Percentiles rank a stretch among this genome's conserved stretches.
phyloP scores from a whole-genome alignment of 148 eudicot genomes.

The Fagopyrum tataricum region DNA sequence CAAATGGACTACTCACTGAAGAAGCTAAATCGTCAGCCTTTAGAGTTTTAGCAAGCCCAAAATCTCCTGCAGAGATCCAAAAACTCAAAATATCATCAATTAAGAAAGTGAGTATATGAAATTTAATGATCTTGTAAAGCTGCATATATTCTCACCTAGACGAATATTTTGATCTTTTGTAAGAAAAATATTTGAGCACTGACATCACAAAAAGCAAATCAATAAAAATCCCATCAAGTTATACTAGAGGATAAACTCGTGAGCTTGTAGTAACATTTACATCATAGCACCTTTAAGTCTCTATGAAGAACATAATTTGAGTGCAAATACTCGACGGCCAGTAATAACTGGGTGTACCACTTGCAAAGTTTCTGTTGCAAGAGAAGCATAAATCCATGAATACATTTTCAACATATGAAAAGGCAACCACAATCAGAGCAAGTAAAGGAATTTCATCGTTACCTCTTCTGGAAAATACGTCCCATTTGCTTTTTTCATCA shows the following conservation, averaged over 20 bases:
- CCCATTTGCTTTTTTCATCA: slow-evolving; percentile 83
- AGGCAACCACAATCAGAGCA: not conserved
- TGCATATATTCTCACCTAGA: slow-evolving; percentile 50
- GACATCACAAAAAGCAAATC: slow-evolving; percentile 25
- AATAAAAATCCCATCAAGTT: not conserved
- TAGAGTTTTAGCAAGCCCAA: slow-evolving; percentile 96
- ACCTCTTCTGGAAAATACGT: slow-evolving; percentile 93
- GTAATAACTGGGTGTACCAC: slow-evolving; percentile 82
- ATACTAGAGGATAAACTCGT: slow-evolving; percentile 8
- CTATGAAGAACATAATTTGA: slow-evolving; percentile 90
- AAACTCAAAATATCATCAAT: not conserved
- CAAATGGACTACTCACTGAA: slow-evolving; percentile 44
- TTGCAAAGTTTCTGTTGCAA: slow-evolving; percentile 68
- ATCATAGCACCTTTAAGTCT: slow-evolving; percentile 70
- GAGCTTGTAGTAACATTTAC: slow-evolving; percentile 1
- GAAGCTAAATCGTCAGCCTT: slow-evolving; percentile 99
- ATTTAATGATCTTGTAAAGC: not conserved
- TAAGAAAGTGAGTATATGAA: not conserved
- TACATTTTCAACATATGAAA: not conserved
- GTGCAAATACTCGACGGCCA: slow-evolving; percentile 96
- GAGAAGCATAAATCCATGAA: slow-evolving; percentile 1
- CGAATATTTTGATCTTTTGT: slow-evolving; percentile 91
- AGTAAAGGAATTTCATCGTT: not conserved
- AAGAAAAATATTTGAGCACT: slow-evolving; percentile 98
- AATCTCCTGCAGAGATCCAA: slow-evolving; percentile 61